Evolutionary conservation across 371 early-diverging fungal species (phyloP).

Genomic region (Funneliformis caledonium): DNA sequence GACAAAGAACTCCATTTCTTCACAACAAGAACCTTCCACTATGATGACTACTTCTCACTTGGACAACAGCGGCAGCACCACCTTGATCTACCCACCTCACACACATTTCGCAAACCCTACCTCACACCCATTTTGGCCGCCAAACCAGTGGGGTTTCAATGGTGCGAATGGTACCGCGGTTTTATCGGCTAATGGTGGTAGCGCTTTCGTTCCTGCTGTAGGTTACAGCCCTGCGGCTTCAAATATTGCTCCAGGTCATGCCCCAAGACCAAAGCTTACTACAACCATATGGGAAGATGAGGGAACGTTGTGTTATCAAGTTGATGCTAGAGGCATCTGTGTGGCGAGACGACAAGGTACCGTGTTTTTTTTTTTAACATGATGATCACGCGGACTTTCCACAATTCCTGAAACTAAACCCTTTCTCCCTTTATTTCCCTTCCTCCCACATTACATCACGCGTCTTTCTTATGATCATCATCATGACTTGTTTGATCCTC

Average conservation of each 20-base stretch:
- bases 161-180: slow-evolving; percentile 30
- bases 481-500: background rate
- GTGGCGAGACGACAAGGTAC: slow-evolving; percentile 68
- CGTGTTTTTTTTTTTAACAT: no score
- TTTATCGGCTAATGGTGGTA: slow-evolving; percentile 6
- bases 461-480: slow-evolving; percentile 19
- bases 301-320: slow-evolving; percentile 78
- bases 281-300: slow-evolving; percentile 88
- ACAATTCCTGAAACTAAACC: background rate
- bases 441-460: background rate
- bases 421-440: background rate
- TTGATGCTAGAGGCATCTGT: slow-evolving; percentile 77
- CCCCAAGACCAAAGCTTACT: slow-evolving; percentile 53
- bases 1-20: background rate
- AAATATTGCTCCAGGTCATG: slow-evolving; percentile 3
- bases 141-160: background rate
- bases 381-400: no score
- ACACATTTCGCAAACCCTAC: slow-evolving; percentile 33
- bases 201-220: slow-evolving; percentile 39
- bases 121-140: slow-evolving; percentile 21
- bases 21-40: background rate
- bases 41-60: slow-evolving; percentile 37
- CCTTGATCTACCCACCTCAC: slow-evolving; percentile 34
- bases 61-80: slow-evolving; percentile 22
- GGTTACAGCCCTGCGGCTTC: slow-evolving; percentile 24